These are phyloP conservation scores for Boletus speciosus DNA, from an alignment of 768 basidiomycete genomes.

Conservation along the genomic window DNA sequence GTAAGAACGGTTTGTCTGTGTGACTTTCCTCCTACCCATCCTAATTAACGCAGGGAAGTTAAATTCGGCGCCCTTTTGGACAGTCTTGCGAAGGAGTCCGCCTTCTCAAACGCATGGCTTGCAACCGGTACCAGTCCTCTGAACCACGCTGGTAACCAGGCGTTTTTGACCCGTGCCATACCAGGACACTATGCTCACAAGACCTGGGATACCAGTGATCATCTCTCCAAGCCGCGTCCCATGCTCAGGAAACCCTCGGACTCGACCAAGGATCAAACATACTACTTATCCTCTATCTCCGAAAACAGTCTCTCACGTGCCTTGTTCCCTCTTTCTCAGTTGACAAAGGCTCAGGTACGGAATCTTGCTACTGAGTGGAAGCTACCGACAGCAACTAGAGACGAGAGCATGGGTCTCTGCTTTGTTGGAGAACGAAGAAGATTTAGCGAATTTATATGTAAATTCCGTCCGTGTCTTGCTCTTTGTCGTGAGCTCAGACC, in stretches of 20 bases:
- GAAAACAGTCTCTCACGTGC: conserved; percentile 63
- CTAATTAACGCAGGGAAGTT: conserved; percentile 57
- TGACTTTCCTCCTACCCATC: not conserved
- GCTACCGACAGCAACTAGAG: conserved; percentile 69
- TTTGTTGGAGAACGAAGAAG: conserved; percentile 81
- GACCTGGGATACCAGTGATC: conserved; percentile 37
- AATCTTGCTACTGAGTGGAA: conserved; percentile 58
- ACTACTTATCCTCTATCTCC: conserved; percentile 79
- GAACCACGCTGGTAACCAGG: not conserved
- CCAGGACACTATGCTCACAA: conserved; percentile 87
- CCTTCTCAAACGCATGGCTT: conserved; percentile 53
- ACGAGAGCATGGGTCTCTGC: conserved; percentile 92
- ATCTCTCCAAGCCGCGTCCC: conserved; percentile 35
- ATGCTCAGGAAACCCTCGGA: conserved; percentile 56
- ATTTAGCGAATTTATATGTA: conserved; percentile 74
- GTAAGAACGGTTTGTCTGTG: conserved; percentile 34
- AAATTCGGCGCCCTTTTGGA: conserved; percentile 87
- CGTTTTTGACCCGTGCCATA: not conserved
- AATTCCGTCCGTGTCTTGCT: conserved; percentile 18
- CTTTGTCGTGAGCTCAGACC: not conserved
- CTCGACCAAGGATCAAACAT: conserved; percentile 81
- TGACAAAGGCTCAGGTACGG: conserved; percentile 71
- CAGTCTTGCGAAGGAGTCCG: conserved; percentile 40
- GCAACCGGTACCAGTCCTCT: conserved; percentile 63
- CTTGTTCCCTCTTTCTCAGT: conserved; percentile 70